Conservation (phyloP, 164 flowering plant genomes). For the Umbilicus rupestris region DNA sequence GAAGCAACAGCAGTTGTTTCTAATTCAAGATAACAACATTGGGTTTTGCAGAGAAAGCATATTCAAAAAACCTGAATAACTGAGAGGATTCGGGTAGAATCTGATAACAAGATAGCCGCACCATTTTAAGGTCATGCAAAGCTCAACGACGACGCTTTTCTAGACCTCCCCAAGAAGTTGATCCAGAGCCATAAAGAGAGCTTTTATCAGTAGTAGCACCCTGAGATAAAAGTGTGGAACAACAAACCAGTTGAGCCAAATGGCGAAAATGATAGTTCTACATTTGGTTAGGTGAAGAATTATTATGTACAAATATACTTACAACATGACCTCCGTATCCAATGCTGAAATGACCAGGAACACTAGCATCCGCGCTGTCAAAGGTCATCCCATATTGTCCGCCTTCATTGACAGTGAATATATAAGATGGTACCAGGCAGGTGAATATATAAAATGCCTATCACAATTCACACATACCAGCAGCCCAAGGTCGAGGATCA, state of each 20-base stretch:
- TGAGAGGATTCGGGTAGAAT: not conserved
- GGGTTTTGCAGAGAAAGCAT: not conserved
- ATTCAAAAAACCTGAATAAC: not conserved
- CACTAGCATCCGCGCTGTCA: not conserved
- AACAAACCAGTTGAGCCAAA: not conserved
- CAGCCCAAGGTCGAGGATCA: constrained; percentile 59
- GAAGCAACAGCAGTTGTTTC: too few species aligned
- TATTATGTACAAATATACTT: not conserved
- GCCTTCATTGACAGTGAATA: not conserved
- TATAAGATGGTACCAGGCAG: not conserved
- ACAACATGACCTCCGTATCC: not conserved
- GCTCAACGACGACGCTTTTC: constrained; percentile 63
- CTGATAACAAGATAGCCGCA: too few species aligned
- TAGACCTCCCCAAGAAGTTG: constrained; percentile 59
- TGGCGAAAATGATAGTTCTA: not conserved
- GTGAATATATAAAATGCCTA: not conserved
- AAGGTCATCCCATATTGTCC: not conserved
- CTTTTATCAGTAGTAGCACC: constrained; percentile 56
- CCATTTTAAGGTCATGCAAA: not conserved
- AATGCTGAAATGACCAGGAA: not conserved
- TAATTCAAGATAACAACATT: not conserved
- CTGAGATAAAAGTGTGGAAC: constrained; percentile 22
- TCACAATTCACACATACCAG: constrained; percentile 33
- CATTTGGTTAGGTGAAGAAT: not conserved
- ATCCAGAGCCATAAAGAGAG: constrained; percentile 49